These are phyloP conservation scores for Fagus crenata DNA, from an alignment of 306 rosid species.

Conservation along the genomic window DNA sequence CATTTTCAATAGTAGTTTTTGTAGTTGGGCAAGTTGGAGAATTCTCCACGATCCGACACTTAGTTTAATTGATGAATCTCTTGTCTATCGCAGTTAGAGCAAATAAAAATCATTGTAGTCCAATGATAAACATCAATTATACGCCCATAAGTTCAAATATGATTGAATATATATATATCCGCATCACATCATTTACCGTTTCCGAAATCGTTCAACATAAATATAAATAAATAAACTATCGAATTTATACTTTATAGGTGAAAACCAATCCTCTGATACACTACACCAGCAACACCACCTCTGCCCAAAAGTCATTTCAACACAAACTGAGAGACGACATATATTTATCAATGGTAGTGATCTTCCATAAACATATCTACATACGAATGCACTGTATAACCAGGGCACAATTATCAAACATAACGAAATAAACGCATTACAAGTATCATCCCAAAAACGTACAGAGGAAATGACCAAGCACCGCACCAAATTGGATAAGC, in stretches of 20 bases:
- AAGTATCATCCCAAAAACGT: not conserved
- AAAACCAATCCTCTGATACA: not conserved
- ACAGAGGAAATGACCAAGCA: not conserved
- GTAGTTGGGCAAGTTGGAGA: too few relatives aligned
- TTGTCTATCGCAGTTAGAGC: too few relatives aligned
- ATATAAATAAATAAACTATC: too few relatives aligned
- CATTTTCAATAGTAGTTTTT: too few relatives aligned
- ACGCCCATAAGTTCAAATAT: too few relatives aligned
- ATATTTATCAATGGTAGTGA: slow-evolving; percentile 21
- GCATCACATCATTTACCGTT: too few relatives aligned
- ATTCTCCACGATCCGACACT: too few relatives aligned
- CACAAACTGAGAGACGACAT: slow-evolving; percentile 2
- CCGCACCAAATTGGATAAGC: not conserved
- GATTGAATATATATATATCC: too few relatives aligned
- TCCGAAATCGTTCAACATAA: too few relatives aligned
- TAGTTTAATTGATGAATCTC: too few relatives aligned
- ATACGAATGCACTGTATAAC: slow-evolving; percentile 1
- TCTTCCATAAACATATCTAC: slow-evolving; percentile 14
- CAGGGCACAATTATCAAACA: not conserved
- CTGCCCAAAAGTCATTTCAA: not conserved
- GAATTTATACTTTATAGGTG: not conserved
- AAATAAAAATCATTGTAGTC: too few relatives aligned
- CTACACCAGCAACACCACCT: not conserved
- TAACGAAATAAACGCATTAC: not conserved
- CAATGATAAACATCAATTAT: too few relatives aligned